Evolutionary conservation across 1,139 yeast genomes (phyloP).

Genomic region (Scheffersomyces parashehatae): DNA sequence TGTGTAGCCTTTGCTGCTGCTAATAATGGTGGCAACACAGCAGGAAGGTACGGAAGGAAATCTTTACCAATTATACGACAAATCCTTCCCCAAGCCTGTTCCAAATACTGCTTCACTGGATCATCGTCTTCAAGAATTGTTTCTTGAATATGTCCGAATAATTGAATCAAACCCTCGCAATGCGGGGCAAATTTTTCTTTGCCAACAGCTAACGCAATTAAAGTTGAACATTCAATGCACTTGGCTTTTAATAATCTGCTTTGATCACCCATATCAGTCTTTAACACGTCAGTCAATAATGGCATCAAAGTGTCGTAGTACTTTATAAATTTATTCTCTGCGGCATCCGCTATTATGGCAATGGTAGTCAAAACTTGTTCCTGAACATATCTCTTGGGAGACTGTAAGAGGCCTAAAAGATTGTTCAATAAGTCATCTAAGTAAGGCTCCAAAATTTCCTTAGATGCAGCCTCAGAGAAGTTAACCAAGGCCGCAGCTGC

Average conservation of each 20-base stretch:
- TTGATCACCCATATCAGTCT: conserved; percentile 76
- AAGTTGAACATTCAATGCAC: conserved; percentile 92
- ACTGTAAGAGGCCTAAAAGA: conserved; percentile 64
- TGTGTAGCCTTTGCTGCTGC: conserved; percentile 87
- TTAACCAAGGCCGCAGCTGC: conserved; percentile 98
- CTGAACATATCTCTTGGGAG: conserved; percentile 91
- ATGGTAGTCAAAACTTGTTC: conserved; percentile 96
- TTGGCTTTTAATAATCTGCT: conserved; percentile 84
- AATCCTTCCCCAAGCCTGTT: conserved; percentile 95
- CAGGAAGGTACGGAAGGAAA: conserved; percentile 81
- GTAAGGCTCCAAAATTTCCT: conserved; percentile 86
- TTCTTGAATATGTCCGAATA: conserved; percentile 74
- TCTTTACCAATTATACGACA: conserved; percentile 85
- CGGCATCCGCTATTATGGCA: conserved; percentile 98
- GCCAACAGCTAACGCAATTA: conserved; percentile 97
- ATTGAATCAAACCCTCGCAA: conserved; percentile 69
- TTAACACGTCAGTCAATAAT: conserved; percentile 73
- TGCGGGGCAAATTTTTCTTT: conserved; percentile 82
- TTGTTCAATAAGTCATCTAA: conserved; percentile 77
- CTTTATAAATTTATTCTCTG: conserved; percentile 82
- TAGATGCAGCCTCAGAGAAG: conserved; percentile 88
- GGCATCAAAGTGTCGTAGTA: conserved; percentile 97
- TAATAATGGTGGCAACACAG: conserved; percentile 86
- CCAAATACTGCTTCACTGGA: conserved; percentile 82
- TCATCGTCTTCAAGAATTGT: conserved; percentile 64